A percentile compares a stretch with the other conserved stretches of the same genome.
These are phyloP conservation scores for Hemisphaericaspora subhashii DNA, from an alignment of 1,139 yeast genomes.

Conservation along the genomic window DNA sequence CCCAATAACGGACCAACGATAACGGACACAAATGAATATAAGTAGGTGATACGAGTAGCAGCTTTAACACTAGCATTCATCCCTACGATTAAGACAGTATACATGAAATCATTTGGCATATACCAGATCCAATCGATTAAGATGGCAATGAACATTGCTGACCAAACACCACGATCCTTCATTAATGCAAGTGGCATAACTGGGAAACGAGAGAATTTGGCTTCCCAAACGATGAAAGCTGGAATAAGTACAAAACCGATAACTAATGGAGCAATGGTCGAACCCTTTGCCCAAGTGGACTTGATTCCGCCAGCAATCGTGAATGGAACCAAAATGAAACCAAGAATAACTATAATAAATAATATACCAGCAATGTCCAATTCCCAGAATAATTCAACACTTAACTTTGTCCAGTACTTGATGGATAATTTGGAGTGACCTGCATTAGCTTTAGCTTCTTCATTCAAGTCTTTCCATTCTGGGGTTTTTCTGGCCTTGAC, in stretches of 20 bases:
- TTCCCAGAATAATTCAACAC: constrained; percentile 41
- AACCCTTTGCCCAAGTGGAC: constrained; percentile 50
- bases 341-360: constrained; percentile 50
- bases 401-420: constrained; percentile 18
- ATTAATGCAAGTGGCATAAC: constrained; percentile 56
- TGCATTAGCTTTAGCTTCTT: constrained; percentile 27
- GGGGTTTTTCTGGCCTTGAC: constrained; percentile 50
- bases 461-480: constrained; percentile 35
- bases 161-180: constrained; percentile 61
- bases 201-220: constrained; percentile 51
- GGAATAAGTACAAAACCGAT: constrained; percentile 62
- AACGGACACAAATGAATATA: constrained; percentile 65
- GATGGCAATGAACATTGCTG: constrained; percentile 52
- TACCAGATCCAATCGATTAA: constrained; percentile 59
- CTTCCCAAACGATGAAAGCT: constrained; percentile 55
- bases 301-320: constrained; percentile 58
- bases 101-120: constrained; percentile 69
- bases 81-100: constrained; percentile 63
- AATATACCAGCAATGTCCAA: constrained; percentile 56
- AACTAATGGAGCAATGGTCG: constrained; percentile 62
- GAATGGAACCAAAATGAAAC: constrained; percentile 55
- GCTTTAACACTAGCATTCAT: constrained; percentile 57
- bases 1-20: constrained; percentile 64
- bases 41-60: constrained; percentile 64
- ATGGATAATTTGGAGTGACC: constrained; percentile 13